phyloP scores from a whole-genome alignment of 2,329 filamentous ascomycete species.

The Sarocladiaceae sp. region DNA sequence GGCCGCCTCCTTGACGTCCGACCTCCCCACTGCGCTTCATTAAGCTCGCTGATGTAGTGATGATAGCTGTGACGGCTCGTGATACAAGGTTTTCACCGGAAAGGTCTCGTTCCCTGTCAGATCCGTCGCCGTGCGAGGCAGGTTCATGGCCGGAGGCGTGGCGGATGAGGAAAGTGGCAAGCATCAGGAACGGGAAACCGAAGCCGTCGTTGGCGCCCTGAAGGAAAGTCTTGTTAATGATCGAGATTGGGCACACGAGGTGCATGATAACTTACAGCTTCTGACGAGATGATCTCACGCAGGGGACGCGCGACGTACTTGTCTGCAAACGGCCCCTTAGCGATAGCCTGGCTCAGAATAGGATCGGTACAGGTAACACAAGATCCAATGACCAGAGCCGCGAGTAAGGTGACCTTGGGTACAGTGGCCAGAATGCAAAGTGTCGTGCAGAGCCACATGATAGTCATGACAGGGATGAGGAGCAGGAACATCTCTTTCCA shows the following conservation, averaged over 20 bases:
- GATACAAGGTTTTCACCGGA: too few species aligned
- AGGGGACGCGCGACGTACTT: slow-evolving; percentile 54
- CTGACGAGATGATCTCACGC: slow-evolving; percentile 58
- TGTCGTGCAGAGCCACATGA: slow-evolving; percentile 58
- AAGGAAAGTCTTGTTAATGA: too few species aligned
- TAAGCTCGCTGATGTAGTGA: too few species aligned
- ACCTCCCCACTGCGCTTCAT: slow-evolving; percentile 29
- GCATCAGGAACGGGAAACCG: slow-evolving; percentile 56
- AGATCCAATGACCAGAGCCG: slow-evolving; percentile 53
- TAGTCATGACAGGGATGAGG: slow-evolving; percentile 55
- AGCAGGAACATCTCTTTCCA: slow-evolving; percentile 51
- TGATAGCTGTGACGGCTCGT: too few species aligned
- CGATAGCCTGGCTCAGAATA: slow-evolving; percentile 57
- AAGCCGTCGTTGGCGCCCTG: slow-evolving; percentile 61
- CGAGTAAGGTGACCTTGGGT: slow-evolving; percentile 48
- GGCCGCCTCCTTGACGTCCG: slow-evolving; percentile 47
- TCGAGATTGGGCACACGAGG: too few species aligned
- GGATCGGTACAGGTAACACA: slow-evolving; percentile 61
- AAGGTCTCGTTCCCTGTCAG: slow-evolving; percentile 3
- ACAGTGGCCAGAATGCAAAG: slow-evolving; percentile 51
- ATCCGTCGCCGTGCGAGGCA: not conserved
- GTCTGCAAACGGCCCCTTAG: slow-evolving; percentile 52
- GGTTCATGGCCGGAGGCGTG: slow-evolving; percentile 35
- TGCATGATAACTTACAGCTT: too few species aligned
- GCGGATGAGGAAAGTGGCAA: slow-evolving; percentile 53